Base-by-base conservation (phyloP, 495 filamentous ascomycete genomes). In the Cryomyces antarcticus region DNA sequence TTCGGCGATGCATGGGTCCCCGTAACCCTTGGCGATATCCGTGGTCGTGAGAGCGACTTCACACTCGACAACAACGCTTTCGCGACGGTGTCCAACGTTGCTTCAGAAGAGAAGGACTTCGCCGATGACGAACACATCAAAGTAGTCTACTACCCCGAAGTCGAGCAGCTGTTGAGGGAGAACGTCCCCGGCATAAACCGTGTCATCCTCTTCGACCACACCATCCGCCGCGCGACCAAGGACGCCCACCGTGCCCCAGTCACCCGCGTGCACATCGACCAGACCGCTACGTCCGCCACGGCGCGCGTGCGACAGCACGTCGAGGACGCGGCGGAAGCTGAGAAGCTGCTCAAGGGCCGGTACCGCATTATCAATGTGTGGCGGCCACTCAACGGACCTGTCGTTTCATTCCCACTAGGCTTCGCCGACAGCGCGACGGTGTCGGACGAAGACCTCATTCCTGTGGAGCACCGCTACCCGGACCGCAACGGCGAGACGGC, bases 281-380 rank as follows among this genome's bases (percentile, higher is more conserved):
- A 93, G 58, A 89, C 83, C 0, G 39, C 66, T 13, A 45, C 51
- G n/a, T 78, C 79, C 0, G 72, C 77, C 0, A 64, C 52, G 12
- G 60, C 68, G 47, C 79, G 85, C 30, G 78, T 92, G 27, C 58
- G 62, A 0, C 64, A 66, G 0, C 85, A 93, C 57, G 44, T 78
- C 4, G 52, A 66, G 0, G 67, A 70, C 6, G 62, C 70, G 4
- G 61, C 56, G 9, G 67, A 77, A 37, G 74, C 80, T 0, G 69
- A 70, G 7, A 49, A 50, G 24, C 62, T 84, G 0, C 63, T 81
- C 0, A 43, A 63, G 9, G 70, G 68, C 1, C 69, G 84, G 0
- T 81, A 79, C 62, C 71, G 83, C 38, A 82, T 94, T 49, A 68
- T 94, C 49, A 94, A 93, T 53, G 78, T 94, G 7, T 94, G 85